phyloP scores from a whole-genome alignment of 441 rosid species.

The Adansonia gregorii region DNA sequence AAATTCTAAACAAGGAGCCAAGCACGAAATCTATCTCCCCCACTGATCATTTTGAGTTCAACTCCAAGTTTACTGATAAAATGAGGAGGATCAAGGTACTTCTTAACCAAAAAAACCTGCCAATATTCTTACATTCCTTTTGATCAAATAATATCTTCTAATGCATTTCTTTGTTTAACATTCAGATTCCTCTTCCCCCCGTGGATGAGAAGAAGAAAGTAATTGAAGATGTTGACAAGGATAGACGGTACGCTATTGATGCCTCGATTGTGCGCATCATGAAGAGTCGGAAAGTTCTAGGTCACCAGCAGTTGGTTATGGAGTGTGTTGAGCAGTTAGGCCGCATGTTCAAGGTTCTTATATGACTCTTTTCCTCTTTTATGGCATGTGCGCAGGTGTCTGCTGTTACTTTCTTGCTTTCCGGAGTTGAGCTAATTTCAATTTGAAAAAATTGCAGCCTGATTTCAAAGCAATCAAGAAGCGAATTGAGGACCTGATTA shows the following conservation, averaged over 20 bases:
- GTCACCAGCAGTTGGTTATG: constrained; percentile 49
- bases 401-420: neutral
- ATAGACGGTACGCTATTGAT: constrained; percentile 57
- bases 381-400: neutral
- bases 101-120: neutral
- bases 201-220: constrained; percentile 54
- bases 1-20: constrained; percentile 48
- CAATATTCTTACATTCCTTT: neutral
- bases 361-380: neutral
- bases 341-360: constrained; percentile 51
- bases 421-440: neutral
- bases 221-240: constrained; percentile 58
- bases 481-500: constrained; percentile 64
- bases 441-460: constrained; percentile 26
- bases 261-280: constrained; percentile 59
- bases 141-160: constrained; percentile 3
- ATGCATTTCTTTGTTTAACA: constrained; percentile 16
- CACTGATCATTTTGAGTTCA: constrained; percentile 45
- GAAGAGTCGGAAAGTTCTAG: constrained; percentile 59
- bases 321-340: constrained; percentile 59
- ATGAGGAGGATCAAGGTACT: constrained; percentile 49
- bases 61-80: constrained; percentile 46
- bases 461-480: constrained; percentile 61
- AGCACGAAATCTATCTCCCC: constrained; percentile 36
- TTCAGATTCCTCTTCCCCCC: constrained; percentile 56